Evolutionary conservation across 352 stramenopile species (phyloP), one percentile per base, ranked within the genome.

Genomic region (Pythium coloratum): DNA sequence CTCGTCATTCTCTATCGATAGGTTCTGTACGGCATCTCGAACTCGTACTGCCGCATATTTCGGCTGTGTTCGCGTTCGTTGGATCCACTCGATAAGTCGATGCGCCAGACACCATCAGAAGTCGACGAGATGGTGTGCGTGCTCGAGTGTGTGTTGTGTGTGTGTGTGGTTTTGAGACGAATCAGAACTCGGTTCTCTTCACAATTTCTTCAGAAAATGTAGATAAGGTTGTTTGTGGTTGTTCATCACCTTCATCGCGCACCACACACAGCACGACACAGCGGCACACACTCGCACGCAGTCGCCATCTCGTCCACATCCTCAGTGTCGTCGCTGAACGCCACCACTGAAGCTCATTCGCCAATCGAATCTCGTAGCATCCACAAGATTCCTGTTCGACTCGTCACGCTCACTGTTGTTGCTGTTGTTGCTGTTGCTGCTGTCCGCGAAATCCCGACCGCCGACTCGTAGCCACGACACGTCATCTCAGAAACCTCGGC

Each of bases 191-290:
- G 26, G 72, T 73, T 63, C 74, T 75, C 71, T 73, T 77, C 69
- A 82, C 65, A 70, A 76, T 80, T 55, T 67, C 56, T 59, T 86
- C 77, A 76, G 77, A 82, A 81, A 86, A 86, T 86, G 77, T 86
- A 86, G 77, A 86, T 86, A 86, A 86, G 77, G 76, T 73, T 76
- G 62, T 71, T 71, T 72, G 73, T 72, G 58, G 51, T 78, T 67
- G 73, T 80, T 90, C 84, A 76, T 92, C 84, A 92, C 76, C 47
- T 90, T 76, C 83, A 73, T 73, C 40, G 40, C 28, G 8, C 53
- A 24, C 33, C 36, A 55, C 33, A n/a, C 10, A 60, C 44, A 32
- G 1, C 1, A 13, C 18, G 38, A 38, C 12, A 3, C 20, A 24
- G 20, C 20, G 14, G 12, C 24, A 20, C 47, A 56, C 62, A 58